Percentiles rank a stretch among this genome's conserved stretches.
These are phyloP conservation scores for Pulicaria dysenterica DNA, from an alignment of 129 eudicot genomes.

Conservation along the genomic window DNA sequence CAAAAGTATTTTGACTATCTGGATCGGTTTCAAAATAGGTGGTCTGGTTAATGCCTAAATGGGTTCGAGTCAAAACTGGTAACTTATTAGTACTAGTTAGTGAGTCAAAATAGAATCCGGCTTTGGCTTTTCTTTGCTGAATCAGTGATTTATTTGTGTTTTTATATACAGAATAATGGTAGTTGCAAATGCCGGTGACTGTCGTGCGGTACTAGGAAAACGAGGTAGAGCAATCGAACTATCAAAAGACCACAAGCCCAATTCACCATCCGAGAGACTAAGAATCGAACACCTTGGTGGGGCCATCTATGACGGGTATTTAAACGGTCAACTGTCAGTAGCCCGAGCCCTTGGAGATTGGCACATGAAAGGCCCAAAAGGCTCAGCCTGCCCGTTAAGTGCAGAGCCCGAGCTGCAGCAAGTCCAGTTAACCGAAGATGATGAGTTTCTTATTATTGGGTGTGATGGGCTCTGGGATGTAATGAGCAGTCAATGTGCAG, in stretches of 20 bases:
- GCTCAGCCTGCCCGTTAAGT: constrained; percentile 68
- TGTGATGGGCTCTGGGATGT: constrained; percentile 97
- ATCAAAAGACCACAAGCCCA: constrained; percentile 88
- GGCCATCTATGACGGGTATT: constrained; percentile 81
- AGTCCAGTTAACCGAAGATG: constrained; percentile 55
- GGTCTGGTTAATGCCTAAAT: background rate
- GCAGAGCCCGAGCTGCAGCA: constrained; percentile 82
- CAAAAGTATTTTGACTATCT: background rate
- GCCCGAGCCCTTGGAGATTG: constrained; percentile 96
- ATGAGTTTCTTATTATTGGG: constrained; percentile 82
- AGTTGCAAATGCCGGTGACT: constrained; percentile 90
- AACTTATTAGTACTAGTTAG: background rate
- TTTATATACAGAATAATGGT: constrained; percentile 49
- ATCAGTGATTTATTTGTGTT: constrained; percentile 1
- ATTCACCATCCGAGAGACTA: constrained; percentile 53
- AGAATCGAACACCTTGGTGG: constrained; percentile 87
- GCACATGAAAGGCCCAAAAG: constrained; percentile 95
- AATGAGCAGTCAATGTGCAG: constrained; percentile 91
- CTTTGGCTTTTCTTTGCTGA: constrained; percentile 14
- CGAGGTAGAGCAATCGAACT: constrained; percentile 80
- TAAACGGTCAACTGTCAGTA: constrained; percentile 81
- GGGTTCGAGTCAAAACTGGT: background rate
- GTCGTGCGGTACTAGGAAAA: constrained; percentile 87
- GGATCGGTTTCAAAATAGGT: background rate
- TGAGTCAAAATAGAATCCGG: no score